These are phyloP conservation scores for Claviceps humidiphila DNA, from an alignment of 2,329 filamentous ascomycete genomes.

Conservation along the genomic window DNA sequence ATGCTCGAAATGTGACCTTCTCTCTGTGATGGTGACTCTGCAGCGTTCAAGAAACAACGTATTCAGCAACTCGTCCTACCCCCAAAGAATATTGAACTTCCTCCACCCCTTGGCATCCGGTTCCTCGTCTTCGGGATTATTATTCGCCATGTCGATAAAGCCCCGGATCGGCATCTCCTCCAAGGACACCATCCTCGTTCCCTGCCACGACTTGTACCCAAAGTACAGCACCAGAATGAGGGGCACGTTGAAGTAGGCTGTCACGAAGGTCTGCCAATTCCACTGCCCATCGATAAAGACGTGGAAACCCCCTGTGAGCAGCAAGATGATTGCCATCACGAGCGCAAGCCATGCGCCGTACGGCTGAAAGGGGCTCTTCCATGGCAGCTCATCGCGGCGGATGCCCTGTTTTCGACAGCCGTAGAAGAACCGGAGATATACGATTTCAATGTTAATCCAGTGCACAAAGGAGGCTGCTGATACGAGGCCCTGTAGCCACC, in stretches of 20 bases:
- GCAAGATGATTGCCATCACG: conserved; percentile 39
- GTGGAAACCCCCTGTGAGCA: conserved; percentile 55
- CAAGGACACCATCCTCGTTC: conserved; percentile 9
- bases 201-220: conserved; percentile 36
- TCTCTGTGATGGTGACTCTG: not conserved
- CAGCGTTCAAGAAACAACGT: too few species aligned
- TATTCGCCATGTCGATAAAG: conserved; percentile 8
- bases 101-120: conserved; percentile 7
- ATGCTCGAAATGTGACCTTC: too few species aligned
- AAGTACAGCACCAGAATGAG: conserved; percentile 42
- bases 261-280: conserved; percentile 44
- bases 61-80: not conserved
- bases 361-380: conserved; percentile 33
- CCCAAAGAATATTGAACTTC: conserved; percentile 10
- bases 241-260: conserved; percentile 42
- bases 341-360: conserved; percentile 48
- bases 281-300: conserved; percentile 53
- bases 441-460: conserved; percentile 37
- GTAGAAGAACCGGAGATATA: conserved; percentile 37
- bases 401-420: conserved; percentile 37
- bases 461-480: conserved; percentile 39
- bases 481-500: conserved; percentile 51
- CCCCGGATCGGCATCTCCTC: conserved; percentile 10
- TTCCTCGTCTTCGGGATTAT: conserved; percentile 4
- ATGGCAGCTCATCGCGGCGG: conserved; percentile 30